A percentile compares a stretch with the other conserved stretches of the same genome.
phyloP scores from a whole-genome alignment of 768 basidiomycete species.

The Suillus tomentosus region DNA sequence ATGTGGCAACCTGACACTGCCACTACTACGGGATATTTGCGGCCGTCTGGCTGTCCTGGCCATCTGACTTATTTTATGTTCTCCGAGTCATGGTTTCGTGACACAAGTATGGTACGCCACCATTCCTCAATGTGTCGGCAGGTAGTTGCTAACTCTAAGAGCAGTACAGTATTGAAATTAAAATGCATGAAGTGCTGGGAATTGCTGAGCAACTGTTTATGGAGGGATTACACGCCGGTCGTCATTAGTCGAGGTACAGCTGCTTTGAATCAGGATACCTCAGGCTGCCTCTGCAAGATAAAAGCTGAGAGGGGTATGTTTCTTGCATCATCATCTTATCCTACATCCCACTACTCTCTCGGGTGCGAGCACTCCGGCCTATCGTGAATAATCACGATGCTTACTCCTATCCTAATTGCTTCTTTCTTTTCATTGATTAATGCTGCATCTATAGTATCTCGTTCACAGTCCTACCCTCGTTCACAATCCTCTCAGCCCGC shows the following conservation, averaged over 20 bases:
- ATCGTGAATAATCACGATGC: conserved; percentile 15
- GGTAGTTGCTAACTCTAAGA: not conserved
- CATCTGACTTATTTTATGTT: not conserved
- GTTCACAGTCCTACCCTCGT: conserved; percentile 13
- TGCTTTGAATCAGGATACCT: too few species aligned
- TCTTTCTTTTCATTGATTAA: conserved; percentile 14
- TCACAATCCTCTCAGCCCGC: not conserved
- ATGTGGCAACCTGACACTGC: not conserved
- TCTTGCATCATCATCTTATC: not conserved
- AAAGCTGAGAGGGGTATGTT: not conserved
- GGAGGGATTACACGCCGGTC: not conserved
- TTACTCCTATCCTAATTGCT: conserved; percentile 10
- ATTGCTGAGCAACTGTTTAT: not conserved
- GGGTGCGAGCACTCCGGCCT: not conserved
- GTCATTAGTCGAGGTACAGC: not conserved
- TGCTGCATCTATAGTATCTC: conserved; percentile 25
- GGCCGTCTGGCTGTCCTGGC: not conserved
- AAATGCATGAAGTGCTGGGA: not conserved
- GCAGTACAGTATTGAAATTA: not conserved
- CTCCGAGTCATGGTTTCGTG: not conserved
- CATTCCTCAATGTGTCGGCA: not conserved
- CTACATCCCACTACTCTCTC: not conserved
- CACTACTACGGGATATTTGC: not conserved
- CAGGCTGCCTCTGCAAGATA: not conserved
- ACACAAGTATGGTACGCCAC: not conserved